Base-by-base conservation (phyloP, 495 filamentous ascomycete genomes). In the Aspergillus biplanus region DNA sequence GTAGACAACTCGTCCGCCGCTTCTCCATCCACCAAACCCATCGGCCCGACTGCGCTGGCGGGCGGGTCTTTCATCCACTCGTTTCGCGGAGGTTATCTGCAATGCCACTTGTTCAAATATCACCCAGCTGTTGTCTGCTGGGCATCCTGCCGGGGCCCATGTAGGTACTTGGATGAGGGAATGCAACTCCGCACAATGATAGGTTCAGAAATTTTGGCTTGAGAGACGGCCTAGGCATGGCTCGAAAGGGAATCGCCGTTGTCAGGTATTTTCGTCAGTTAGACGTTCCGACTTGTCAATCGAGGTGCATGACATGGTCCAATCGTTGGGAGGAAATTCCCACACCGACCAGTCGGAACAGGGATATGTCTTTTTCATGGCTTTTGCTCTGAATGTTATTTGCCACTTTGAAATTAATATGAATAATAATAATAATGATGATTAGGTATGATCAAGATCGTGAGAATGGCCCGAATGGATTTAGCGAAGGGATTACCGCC, bases 31-130 rank as follows among this genome's bases (percentile, higher is more conserved):
- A 60, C 31, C 34, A 42, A 62, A 49, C 52, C 35, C 21, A 65
- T 60, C 59, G 47, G 59, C 53, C 49, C 59, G 33, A 48, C 44
- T 67, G 67, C 67, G 67, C 62, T 69, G 67, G 67, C 67, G 64
- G 58, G 67, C 67, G 67, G 64, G 67, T 65, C 67, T 61, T 52
- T 65, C 53, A 52, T 58, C 67, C 67, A 67, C 64, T 69, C 67
- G 67, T 65, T 65, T 66, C 67, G 63, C 67, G 61, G 50, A 64
- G 58, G 67, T 59, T 63, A 46, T 35, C 67, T 69, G 67, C 67
- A 69, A 62, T 64, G 67, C 64, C 67, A 69, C 63, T 68, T 65
- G 66, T 59, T 63, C 65, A 52, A 54, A 37, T 21, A 57, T 50
- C 7, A 55, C 42, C 64, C 55, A 56, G 56, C 64, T 62, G 46